Evolutionary conservation across 208 protist species (phyloP).

Genomic region (Leishmania mexicana): DNA sequence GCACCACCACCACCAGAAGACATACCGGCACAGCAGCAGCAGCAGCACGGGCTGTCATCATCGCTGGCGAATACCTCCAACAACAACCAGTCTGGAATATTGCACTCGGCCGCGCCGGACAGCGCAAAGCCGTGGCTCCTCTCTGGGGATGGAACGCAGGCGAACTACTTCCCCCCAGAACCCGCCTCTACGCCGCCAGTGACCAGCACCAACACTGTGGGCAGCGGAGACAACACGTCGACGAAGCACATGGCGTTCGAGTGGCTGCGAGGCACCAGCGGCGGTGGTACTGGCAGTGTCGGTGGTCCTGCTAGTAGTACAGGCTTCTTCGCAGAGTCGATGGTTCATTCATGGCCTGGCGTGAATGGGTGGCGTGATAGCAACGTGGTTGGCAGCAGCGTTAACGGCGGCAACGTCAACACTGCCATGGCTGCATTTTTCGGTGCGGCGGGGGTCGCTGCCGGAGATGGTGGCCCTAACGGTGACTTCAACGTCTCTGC

Average conservation of each 20-base stretch:
- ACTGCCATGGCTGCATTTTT: conserved; percentile 7
- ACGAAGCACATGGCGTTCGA: conserved; percentile 15
- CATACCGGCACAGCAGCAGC: conserved; percentile 9
- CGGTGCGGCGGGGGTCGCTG: neutral
- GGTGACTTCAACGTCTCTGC: neutral
- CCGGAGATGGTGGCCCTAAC: neutral
- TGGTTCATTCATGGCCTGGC: conserved; percentile 16
- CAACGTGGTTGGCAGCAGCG: neutral
- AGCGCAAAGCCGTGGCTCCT: conserved; percentile 25
- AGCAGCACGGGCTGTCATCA: conserved; percentile 1
- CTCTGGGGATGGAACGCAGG: conserved; percentile 13
- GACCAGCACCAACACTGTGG: neutral
- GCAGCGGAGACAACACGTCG: neutral
- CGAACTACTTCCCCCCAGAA: neutral
- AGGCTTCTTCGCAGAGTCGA: conserved; percentile 1
- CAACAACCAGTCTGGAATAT: neutral
- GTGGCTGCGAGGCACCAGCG: conserved; percentile 15
- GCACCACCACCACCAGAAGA: neutral
- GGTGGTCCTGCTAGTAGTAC: neutral
- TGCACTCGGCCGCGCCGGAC: conserved; percentile 2
- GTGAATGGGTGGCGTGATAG: conserved; percentile 20
- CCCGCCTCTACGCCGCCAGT: neutral
- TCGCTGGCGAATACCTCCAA: neutral
- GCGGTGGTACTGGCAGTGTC: neutral
- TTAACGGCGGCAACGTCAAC: neutral